Evolutionary conservation across 345 rosid genomes (phyloP), one percentile per base, ranked within the genome.

Genomic region (Microcos paniculata): DNA sequence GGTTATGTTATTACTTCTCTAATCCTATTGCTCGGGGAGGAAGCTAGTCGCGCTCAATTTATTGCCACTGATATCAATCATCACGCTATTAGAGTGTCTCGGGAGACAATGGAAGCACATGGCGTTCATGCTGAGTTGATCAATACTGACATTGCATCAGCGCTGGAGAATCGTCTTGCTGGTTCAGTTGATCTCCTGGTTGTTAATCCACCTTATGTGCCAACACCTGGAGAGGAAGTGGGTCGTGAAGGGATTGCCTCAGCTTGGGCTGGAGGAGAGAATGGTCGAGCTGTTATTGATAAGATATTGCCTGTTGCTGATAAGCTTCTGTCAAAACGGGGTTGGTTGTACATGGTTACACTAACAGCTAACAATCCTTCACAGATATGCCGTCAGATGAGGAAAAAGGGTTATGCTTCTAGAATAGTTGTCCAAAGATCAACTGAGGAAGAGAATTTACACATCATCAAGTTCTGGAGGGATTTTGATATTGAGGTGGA

Each of bases 261-360:
- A 52, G 85, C 98, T 75, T 96, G 98, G 98, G 99, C 97, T 24
- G 98, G 99, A 79, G 99, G 96, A 10, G 88, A 88, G 71, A 88
- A 90, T 63, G 94, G 97, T 46, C 80, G 93, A 49, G 61, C 70
- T 1, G 86, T 90, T 10, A 92, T 90, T 3, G 91, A 92, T 70
- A 86, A 77, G 80, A 90, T 92, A 40, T 70, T 92, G 80, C 90
- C 90, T 2, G 77, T 89, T 75, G 92, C 88, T 38, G 89, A 87
- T 59, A 73, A 16, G 30, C 89, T 96, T 75, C 84, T 92, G 81
- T 88, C 99, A 0, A 85, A 80, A 9, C 84, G 65, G 77, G 99
- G 99, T 5, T 92, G 97, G 97, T 74, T 96, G 48, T 96, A 93
- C 84, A 76, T 90, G 83, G 92, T 92, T 65, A 88, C 93, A 10